A percentile compares a stretch with the other conserved stretches of the same genome.
phyloP scores from a whole-genome alignment of 805 yeast genomes.

The Saccharomyces cerevisiae region DNA sequence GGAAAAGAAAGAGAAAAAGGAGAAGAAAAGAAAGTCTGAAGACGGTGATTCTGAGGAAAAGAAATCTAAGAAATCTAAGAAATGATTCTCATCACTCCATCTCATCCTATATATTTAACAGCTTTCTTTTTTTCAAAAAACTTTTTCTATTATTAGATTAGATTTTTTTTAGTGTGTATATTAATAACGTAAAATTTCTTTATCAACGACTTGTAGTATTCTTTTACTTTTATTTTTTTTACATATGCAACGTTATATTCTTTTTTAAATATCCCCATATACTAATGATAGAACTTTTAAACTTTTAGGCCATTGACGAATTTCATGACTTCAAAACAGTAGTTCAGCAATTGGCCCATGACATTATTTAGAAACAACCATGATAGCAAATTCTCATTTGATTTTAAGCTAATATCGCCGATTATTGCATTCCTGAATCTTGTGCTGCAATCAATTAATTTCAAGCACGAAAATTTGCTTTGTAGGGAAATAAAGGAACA shows the following conservation, averaged over 20 bases:
- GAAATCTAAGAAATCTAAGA: constrained; percentile 38
- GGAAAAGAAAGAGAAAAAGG: constrained; percentile 32
- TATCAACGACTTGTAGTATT: neutral
- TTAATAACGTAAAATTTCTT: neutral
- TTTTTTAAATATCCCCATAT: neutral
- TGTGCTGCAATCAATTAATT: constrained; percentile 16
- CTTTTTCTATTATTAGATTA: neutral
- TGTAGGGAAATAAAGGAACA: constrained; percentile 12
- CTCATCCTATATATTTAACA: neutral
- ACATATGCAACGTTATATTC: neutral
- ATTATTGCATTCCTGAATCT: constrained; percentile 21
- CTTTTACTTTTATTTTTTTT: neutral
- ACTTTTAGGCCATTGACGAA: neutral
- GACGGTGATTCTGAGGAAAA: constrained; percentile 27
- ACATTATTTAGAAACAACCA: constrained; percentile 17
- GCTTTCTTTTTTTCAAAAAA: neutral
- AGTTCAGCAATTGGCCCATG: constrained; percentile 13
- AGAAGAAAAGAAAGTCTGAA: constrained; percentile 31
- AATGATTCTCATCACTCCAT: constrained; percentile 18
- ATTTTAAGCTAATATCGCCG: constrained; percentile 19
- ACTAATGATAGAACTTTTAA: neutral
- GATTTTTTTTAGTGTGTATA: neutral
- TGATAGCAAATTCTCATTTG: constrained; percentile 10
- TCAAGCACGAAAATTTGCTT: constrained; percentile 11
- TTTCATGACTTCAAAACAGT: constrained; percentile 13